phyloP scores from a whole-genome alignment of 768 basidiomycete species.

The Lentinula lateritia region DNA sequence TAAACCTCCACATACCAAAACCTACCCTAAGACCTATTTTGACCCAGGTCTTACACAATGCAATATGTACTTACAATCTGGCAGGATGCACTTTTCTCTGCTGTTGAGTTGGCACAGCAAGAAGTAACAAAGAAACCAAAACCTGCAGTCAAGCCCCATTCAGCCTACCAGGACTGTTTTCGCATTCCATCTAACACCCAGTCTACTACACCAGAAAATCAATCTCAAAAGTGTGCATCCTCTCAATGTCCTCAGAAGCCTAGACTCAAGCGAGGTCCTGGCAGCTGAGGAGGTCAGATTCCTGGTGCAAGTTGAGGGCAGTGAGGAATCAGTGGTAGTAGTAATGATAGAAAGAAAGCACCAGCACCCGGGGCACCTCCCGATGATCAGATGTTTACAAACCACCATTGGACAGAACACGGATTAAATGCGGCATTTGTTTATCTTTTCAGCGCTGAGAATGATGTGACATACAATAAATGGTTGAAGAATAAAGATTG shows the following conservation, averaged over 20 bases:
- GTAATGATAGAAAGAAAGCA: no score
- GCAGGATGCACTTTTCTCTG: background rate
- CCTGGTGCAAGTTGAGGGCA: background rate
- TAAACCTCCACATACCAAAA: no score
- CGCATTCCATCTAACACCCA: background rate
- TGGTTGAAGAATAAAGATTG: background rate
- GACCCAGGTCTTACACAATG: no score
- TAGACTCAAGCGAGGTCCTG: background rate
- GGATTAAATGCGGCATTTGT: background rate
- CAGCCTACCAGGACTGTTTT: background rate
- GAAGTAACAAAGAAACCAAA: background rate
- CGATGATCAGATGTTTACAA: background rate
- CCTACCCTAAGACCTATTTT: no score
- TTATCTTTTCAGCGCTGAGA: background rate
- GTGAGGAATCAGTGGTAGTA: background rate
- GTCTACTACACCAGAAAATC: background rate
- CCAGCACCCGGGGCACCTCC: background rate
- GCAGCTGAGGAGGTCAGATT: background rate
- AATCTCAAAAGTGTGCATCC: background rate
- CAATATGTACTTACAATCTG: background rate
- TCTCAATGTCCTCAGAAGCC: background rate
- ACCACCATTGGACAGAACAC: background rate
- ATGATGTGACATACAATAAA: background rate
- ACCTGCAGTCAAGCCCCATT: no score
- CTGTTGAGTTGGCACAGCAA: background rate